Base-by-base conservation (phyloP, 495 filamentous ascomycete species). In the Hapsidospora chrysogenum region DNA sequence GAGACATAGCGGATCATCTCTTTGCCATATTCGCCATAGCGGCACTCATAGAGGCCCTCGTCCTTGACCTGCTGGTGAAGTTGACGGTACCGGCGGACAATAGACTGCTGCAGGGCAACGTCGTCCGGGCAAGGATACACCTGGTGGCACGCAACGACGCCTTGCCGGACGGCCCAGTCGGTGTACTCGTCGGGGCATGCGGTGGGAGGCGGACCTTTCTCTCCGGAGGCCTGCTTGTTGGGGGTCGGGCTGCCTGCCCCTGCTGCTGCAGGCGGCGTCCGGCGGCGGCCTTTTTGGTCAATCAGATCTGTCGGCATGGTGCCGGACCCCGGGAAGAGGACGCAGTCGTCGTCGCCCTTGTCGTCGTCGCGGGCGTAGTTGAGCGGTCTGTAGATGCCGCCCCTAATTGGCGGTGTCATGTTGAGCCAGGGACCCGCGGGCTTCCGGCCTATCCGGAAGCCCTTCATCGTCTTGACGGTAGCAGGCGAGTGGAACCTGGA, bases 371-470 rank as follows among this genome's bases (percentile, higher is more conserved):
- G 17, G 48, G 46, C 35, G 65, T 53, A 25, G 23, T 26, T 26
- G 23, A 11, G 11, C 23, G 6, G 6, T 6, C 11, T 6, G 58
- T 80, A 92, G 43, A 65, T 66, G 30, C 84, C 84, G 31, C 82
- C 83, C 51, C 89, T 78, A 35, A 92, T 80, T 7, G 84, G 84
- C 18, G 84, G 82, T 13, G 77, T 54, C 48, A 82, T 83, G 52
- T 86, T 86, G 29, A 56, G 51, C 84, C 84, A 92, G 31, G 53
- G 58, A 10, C 78, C 79, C 43, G 79, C 62, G 29, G 85, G 44
- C 29, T 56, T 67, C 41, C 65, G 68, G 34, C 84, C 84, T 53
- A 93, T 86, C 43, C 79, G 74, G 47, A 75, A 93, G 23, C 61
- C 64, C 23, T 67, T 51, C 78, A 92, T 89, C 34, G 65, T 68